Conservation (phyloP, 176 grass and related monocot genomes). For the bread wheat (Triticum aestivum) region IWGSC_CS_RefSeq_v2.1 NC_057809.1:288824429-288824928, state of each 20-base stretch:
- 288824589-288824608: not conserved
- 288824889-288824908: slow-evolving; percentile 1
- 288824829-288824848: slow-evolving; percentile 73
- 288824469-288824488: not conserved
- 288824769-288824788: slow-evolving; percentile 51
- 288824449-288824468: not conserved
- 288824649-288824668: slow-evolving; percentile 6
- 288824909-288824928: not conserved
- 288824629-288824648: slow-evolving; percentile 7
- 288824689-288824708: slow-evolving; percentile 90
- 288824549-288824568: not conserved
- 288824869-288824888: not conserved
- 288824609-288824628: not conserved
- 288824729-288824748: slow-evolving; percentile 81
- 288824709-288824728: slow-evolving; percentile 87
- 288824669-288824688: slow-evolving; percentile 50
- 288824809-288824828: slow-evolving; percentile 89
- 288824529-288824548: not conserved
- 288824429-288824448: slow-evolving; percentile 15
- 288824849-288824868: slow-evolving; percentile 3
- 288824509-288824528: slow-evolving; percentile 1
- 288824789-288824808: slow-evolving; percentile 85
- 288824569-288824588: not conserved
- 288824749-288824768: slow-evolving; percentile 91
- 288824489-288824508: slow-evolving; percentile 20